Percentiles rank a stretch among this genome's conserved stretches.
These are phyloP conservation scores for Pleurotus platypus DNA, from an alignment of 768 basidiomycete genomes.

Conservation along the genomic window DNA sequence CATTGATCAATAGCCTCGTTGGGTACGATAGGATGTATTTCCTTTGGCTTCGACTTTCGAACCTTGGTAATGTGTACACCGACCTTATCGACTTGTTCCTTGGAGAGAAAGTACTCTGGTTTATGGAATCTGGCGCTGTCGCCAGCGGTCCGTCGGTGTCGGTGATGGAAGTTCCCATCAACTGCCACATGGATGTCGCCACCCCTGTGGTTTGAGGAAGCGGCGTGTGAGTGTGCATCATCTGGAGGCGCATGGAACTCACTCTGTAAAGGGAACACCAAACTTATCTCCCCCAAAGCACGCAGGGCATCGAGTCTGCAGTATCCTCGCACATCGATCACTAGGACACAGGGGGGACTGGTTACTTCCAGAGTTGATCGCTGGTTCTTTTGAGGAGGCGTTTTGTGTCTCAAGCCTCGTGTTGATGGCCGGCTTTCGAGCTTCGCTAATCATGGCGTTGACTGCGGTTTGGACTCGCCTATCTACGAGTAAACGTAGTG, in stretches of 20 bases:
- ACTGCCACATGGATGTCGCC: conserved; percentile 5
- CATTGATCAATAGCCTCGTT: conserved; percentile 22
- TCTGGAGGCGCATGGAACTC: not conserved
- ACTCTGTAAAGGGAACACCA: conserved; percentile 5
- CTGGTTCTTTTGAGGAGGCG: not conserved
- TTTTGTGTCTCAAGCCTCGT: not conserved
- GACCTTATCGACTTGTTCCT: conserved; percentile 17
- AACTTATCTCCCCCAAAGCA: conserved; percentile 6
- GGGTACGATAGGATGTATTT: conserved; percentile 7
- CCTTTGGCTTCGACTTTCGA: conserved; percentile 9
- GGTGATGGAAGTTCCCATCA: conserved; percentile 29
- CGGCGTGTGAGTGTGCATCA: not conserved
- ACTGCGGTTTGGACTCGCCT: conserved; percentile 8
- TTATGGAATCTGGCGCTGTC: conserved; percentile 20
- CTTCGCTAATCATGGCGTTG: not conserved
- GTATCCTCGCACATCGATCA: not conserved
- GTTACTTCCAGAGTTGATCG: not conserved
- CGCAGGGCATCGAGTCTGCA: not conserved
- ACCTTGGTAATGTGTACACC: conserved; percentile 11
- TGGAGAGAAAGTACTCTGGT: conserved; percentile 18
- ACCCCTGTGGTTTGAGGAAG: not conserved
- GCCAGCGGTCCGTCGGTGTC: conserved; percentile 15
- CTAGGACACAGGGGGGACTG: too few relatives aligned
- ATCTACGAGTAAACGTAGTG: conserved; percentile 15
- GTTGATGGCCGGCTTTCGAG: too few relatives aligned